phyloP scores from a whole-genome alignment of 257 asterid species.

The Eustoma russellianum region DNA sequence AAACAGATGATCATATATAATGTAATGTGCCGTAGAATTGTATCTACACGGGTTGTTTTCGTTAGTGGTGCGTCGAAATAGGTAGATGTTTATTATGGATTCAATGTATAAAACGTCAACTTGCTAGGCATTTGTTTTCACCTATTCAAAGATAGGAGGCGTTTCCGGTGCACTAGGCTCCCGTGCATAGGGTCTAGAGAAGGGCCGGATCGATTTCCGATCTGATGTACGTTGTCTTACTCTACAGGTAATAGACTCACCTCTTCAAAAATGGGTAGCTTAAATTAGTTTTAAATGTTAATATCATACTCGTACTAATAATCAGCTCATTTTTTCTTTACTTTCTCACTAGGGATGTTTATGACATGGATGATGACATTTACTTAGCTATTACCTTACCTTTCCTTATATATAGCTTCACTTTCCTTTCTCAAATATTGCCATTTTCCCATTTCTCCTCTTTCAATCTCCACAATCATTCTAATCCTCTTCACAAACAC shows the following conservation, averaged over 20 bases:
- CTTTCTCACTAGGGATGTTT: not conserved
- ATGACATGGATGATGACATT: no score
- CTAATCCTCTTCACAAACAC: conserved; percentile 11
- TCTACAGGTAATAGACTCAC: no score
- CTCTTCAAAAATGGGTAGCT: not conserved
- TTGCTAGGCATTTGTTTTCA: no score
- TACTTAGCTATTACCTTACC: no score
- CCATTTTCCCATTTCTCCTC: not conserved
- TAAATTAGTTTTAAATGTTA: not conserved
- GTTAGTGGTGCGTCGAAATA: not conserved
- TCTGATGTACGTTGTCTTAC: no score
- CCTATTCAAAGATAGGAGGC: not conserved
- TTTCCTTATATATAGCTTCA: conserved; percentile 2
- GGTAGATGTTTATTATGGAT: not conserved
- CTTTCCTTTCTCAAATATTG: not conserved
- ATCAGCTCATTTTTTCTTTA: not conserved
- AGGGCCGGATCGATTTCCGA: no score
- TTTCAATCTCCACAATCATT: conserved; percentile 6
- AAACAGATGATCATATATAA: not conserved
- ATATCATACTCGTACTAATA: no score
- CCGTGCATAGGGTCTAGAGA: no score
- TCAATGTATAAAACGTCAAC: not conserved
- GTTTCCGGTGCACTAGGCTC: no score
- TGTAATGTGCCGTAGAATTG: not conserved
- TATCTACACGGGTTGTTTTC: no score